A percentile compares a stretch with the other conserved stretches of the same genome.
Evolutionary conservation across 2,329 filamentous ascomycete species (phyloP).

Genomic region (Colletotrichum abscissum): DNA sequence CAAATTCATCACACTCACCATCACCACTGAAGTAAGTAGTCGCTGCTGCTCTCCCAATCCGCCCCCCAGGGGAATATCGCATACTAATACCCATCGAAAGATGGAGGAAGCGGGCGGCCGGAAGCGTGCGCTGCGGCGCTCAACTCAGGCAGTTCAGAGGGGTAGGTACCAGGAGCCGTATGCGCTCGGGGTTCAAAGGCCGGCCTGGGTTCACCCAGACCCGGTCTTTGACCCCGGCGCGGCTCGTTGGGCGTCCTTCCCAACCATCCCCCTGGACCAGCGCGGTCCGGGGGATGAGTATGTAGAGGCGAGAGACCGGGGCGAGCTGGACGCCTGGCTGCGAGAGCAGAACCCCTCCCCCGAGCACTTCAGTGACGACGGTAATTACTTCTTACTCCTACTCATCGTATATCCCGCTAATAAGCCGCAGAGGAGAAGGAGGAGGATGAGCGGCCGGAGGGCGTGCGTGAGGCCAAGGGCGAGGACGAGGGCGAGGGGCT

Average conservation of each 20-base stretch:
- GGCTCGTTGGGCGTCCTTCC: conserved; percentile 39
- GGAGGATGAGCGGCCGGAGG: not conserved
- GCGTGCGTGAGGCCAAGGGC: not conserved
- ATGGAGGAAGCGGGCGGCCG: not conserved
- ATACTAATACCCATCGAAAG: not conserved
- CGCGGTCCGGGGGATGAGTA: conserved; percentile 29
- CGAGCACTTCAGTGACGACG: not conserved
- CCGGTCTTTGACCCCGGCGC: conserved; percentile 41
- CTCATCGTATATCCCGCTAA: not conserved
- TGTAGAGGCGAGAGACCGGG: conserved; percentile 1
- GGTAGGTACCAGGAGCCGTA: conserved; percentile 40
- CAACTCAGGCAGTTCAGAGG: conserved; percentile 29
- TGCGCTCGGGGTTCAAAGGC: conserved; percentile 8
- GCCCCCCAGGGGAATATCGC: not conserved
- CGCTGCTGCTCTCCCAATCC: not conserved
- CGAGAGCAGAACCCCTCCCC: not conserved
- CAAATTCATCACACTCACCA: not conserved
- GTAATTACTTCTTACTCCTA: not conserved
- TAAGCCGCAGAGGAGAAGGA: not conserved
- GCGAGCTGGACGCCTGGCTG: not conserved
- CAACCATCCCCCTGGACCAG: conserved; percentile 40
- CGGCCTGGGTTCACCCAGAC: conserved; percentile 30
- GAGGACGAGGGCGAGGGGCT: not conserved
- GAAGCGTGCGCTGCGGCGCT: conserved; percentile 6
- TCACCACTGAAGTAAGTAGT: too few species aligned